Conservation (phyloP, 805 yeast genomes). For the Debaryomyces hansenii region DNA sequence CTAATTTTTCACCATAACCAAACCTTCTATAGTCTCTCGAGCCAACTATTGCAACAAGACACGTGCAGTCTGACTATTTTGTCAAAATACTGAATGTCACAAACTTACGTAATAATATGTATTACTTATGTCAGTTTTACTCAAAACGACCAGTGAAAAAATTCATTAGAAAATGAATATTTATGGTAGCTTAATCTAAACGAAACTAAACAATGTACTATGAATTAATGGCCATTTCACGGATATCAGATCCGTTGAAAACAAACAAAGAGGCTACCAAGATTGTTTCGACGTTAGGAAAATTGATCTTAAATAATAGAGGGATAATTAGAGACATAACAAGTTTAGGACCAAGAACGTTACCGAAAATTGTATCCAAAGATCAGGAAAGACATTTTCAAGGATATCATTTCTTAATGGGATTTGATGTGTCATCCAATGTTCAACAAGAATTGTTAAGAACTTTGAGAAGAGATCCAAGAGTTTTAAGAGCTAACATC, state of each 20-base stretch:
- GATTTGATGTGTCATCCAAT: slow-evolving; percentile 81
- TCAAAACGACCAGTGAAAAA: background rate
- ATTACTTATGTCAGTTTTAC: background rate
- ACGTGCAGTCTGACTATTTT: background rate
- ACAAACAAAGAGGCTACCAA: slow-evolving; percentile 41
- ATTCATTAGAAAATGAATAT: background rate
- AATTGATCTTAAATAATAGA: slow-evolving; percentile 79
- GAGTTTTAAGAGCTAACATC: slow-evolving; percentile 78
- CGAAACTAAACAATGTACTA: slow-evolving; percentile 60
- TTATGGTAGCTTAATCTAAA: too few species aligned
- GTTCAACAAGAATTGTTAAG: slow-evolving; percentile 85
- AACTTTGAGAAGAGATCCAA: slow-evolving; percentile 82
- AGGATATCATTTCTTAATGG: slow-evolving; percentile 83
- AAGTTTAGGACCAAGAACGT: slow-evolving; percentile 72
- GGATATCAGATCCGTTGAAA: slow-evolving; percentile 61
- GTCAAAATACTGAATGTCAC: background rate
- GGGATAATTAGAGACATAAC: slow-evolving; percentile 88
- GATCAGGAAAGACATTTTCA: slow-evolving; percentile 89
- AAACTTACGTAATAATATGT: background rate
- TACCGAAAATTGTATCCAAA: slow-evolving; percentile 80
- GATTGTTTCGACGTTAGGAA: slow-evolving; percentile 70
- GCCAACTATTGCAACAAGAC: background rate
- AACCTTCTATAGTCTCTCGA: too few species aligned
- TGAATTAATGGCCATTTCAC: slow-evolving; percentile 87
- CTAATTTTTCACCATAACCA: background rate